Evolutionary conservation across 306 rosid species (phyloP).

Genomic region (Geum urbanum): DNA sequence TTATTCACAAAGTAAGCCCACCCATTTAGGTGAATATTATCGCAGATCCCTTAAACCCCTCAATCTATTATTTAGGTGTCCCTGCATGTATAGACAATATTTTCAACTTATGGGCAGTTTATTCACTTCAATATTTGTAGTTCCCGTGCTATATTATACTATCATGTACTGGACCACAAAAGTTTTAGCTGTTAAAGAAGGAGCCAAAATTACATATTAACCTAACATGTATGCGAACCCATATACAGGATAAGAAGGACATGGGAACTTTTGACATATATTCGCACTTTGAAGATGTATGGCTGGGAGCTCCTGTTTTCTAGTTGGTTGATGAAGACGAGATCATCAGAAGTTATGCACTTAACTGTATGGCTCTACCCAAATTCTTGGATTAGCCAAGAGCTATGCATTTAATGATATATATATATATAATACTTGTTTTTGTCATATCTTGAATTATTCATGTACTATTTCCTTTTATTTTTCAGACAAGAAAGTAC

Average conservation of each 20-base stretch:
- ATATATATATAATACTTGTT: not conserved
- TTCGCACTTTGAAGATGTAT: constrained; percentile 90
- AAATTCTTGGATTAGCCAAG: constrained; percentile 9
- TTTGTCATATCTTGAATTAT: constrained; percentile 18
- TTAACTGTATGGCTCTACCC: constrained; percentile 56
- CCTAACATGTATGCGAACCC: too few species aligned
- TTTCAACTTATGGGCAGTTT: not conserved
- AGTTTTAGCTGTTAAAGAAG: not conserved
- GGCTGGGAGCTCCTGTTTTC: constrained; percentile 94
- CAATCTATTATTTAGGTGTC: not conserved
- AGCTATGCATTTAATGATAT: constrained; percentile 18
- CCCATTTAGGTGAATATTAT: too few species aligned
- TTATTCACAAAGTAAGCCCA: too few species aligned
- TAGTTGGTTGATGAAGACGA: constrained; percentile 89
- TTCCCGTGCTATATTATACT: not conserved
- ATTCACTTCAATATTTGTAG: not conserved
- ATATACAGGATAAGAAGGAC: constrained; percentile 62
- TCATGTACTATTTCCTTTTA: constrained; percentile 21
- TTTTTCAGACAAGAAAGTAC: constrained; percentile 80
- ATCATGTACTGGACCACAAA: not conserved
- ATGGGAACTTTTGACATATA: constrained; percentile 74
- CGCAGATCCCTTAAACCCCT: too few species aligned
- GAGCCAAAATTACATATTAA: not conserved
- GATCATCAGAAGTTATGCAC: constrained; percentile 79
- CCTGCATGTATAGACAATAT: not conserved